Conservation (phyloP, 352 stramenopile genomes). For the Phytophthora pini region DNA sequence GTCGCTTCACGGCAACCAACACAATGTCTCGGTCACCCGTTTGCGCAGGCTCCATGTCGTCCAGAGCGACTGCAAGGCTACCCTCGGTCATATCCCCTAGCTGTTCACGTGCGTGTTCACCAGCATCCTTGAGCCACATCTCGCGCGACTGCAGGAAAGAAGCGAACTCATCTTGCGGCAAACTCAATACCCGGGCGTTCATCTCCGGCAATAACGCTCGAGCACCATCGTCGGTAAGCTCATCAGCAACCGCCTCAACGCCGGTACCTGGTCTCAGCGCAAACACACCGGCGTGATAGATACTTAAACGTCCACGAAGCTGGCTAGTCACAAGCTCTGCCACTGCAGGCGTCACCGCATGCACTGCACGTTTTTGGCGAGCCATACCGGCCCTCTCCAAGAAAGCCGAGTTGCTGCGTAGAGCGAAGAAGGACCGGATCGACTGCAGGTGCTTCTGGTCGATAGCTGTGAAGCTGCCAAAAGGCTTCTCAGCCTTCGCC, state of each 20-base stretch:
- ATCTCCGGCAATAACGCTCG: conserved; percentile 63
- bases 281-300: conserved; percentile 75
- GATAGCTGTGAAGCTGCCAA: conserved; percentile 64
- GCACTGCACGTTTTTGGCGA: conserved; percentile 67
- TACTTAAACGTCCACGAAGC: conserved; percentile 51
- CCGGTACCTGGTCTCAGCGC: conserved; percentile 39
- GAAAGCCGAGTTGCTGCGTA: conserved; percentile 44
- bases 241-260: conserved; percentile 38
- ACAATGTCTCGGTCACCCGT: conserved; percentile 77
- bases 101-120: conserved; percentile 52
- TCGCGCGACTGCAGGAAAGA: conserved; percentile 68
- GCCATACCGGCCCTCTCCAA: conserved; percentile 73
- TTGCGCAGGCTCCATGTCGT: conserved; percentile 85
- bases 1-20: conserved; percentile 62
- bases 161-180: conserved; percentile 74
- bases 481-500: conserved; percentile 62
- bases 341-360: conserved; percentile 66
- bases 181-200: conserved; percentile 52
- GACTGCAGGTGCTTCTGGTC: conserved; percentile 43
- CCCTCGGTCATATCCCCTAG: conserved; percentile 64
- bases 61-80: conserved; percentile 68
- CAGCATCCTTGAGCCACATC: conserved; percentile 83
- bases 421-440: conserved; percentile 54
- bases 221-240: conserved; percentile 74
- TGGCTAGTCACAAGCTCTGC: conserved; percentile 50